Evolutionary conservation across 345 rosid genomes (phyloP).

Genomic region (Cardiospermum halicacabum): DNA sequence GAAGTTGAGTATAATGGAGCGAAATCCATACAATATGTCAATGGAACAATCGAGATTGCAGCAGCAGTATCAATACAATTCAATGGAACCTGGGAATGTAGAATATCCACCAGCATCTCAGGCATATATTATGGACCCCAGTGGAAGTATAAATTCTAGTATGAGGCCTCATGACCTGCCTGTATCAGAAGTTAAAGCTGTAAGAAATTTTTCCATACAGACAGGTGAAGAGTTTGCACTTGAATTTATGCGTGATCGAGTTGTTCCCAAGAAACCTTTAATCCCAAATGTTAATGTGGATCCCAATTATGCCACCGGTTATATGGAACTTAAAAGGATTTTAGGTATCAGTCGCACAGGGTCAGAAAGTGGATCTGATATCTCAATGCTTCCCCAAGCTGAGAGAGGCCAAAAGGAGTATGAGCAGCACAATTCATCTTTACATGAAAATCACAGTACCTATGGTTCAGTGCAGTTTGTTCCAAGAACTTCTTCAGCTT

Average conservation of each 20-base stretch:
- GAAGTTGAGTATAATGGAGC: constrained; percentile 20
- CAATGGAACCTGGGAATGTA: constrained; percentile 45
- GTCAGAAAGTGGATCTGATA: constrained; percentile 63
- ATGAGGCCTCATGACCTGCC: constrained; percentile 36
- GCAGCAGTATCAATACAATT: constrained; percentile 29
- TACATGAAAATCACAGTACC: constrained; percentile 40
- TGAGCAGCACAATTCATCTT: constrained; percentile 40
- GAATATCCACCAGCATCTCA: constrained; percentile 38
- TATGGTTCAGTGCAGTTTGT: constrained; percentile 45
- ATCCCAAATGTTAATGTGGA: constrained; percentile 35
- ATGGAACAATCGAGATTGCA: constrained; percentile 47
- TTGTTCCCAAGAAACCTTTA: constrained; percentile 43
- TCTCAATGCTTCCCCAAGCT: constrained; percentile 34
- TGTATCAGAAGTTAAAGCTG: constrained; percentile 57
- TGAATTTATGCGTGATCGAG: constrained; percentile 83
- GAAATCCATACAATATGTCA: constrained; percentile 14
- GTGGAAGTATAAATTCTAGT: constrained; percentile 32
- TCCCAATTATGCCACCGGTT: constrained; percentile 42
- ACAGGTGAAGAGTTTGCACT: constrained; percentile 94
- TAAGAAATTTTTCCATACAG: constrained; percentile 69
- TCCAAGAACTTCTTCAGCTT: constrained; percentile 35
- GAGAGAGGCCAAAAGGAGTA: constrained; percentile 44
- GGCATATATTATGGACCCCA: constrained; percentile 35
- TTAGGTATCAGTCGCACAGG: constrained; percentile 55
- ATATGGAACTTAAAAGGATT: constrained; percentile 63